Evolutionary conservation across 495 filamentous ascomycete species (phyloP).

Genomic region (Talaromyces liani): DNA sequence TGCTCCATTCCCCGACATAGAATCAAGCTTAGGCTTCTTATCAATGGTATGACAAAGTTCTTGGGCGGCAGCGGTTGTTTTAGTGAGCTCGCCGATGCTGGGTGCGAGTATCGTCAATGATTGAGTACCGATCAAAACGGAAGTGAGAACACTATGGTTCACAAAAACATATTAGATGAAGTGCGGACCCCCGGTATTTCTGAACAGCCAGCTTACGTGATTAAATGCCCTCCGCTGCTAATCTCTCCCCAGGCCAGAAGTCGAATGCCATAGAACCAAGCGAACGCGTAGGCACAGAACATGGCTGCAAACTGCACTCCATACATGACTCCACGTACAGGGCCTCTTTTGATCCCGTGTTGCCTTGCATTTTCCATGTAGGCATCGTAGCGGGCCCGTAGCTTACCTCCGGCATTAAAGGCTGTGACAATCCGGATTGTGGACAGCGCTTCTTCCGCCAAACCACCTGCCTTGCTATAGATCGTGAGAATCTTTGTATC

Average conservation of each 20-base stretch:
- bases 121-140: constrained; percentile 11
- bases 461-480: constrained; percentile 40
- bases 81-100: constrained; percentile 30
- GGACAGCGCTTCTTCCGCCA: constrained; percentile 15
- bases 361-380: constrained; percentile 9
- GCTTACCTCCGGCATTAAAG: constrained; percentile 11
- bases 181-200: no score
- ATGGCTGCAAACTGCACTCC: constrained; percentile 7
- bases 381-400: constrained; percentile 12
- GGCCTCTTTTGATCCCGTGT: constrained; percentile 8
- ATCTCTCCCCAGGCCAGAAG: constrained; percentile 10
- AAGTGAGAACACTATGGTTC: constrained; percentile 38
- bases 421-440: constrained; percentile 13
- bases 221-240: constrained; percentile 26
- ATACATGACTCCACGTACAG: constrained; percentile 8
- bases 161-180: no score
- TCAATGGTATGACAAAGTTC: constrained; percentile 32
- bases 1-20: constrained; percentile 23
- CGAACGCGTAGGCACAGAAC: constrained; percentile 12
- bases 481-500: neutral
- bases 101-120: neutral
- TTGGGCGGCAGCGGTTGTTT: constrained; percentile 24
- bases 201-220: constrained; percentile 24
- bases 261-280: constrained; percentile 15
- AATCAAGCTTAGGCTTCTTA: constrained; percentile 26